Percentiles rank a stretch among this genome's conserved stretches.
These are phyloP conservation scores for Phellinidium pouzarii DNA, from an alignment of 1,284 basidiomycete species.

Conservation along the genomic window DNA sequence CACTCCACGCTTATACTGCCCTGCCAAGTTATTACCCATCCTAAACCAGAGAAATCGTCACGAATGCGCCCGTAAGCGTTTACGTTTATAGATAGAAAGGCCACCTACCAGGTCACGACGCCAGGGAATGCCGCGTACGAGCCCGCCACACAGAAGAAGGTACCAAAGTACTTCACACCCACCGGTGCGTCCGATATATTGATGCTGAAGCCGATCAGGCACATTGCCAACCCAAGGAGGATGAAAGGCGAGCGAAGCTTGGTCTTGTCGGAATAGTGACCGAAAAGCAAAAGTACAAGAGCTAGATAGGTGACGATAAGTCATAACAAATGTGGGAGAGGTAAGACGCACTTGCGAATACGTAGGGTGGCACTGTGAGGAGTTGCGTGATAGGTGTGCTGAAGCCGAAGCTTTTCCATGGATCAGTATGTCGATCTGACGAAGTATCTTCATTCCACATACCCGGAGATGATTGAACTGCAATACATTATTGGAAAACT, in stretches of 20 bases:
- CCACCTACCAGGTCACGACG: conserved; percentile 55
- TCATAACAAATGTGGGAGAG: neutral
- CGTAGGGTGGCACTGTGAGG: conserved; percentile 64
- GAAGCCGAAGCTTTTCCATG: conserved; percentile 45
- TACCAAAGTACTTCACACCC: conserved; percentile 62
- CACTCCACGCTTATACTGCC: conserved; percentile 61
- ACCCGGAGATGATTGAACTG: conserved; percentile 59
- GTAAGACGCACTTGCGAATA: conserved; percentile 45
- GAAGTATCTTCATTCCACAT: neutral
- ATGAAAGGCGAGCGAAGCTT: conserved; percentile 57
- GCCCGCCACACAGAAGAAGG: conserved; percentile 55
- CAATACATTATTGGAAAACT: neutral
- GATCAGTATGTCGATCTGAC: neutral
- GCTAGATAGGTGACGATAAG: conserved; percentile 27
- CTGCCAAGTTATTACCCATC: conserved; percentile 54
- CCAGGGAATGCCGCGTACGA: conserved; percentile 58
- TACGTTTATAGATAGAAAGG: neutral
- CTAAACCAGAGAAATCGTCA: conserved; percentile 23
- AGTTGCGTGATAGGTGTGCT: conserved; percentile 53
- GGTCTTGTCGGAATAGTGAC: conserved; percentile 52
- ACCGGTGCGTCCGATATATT: conserved; percentile 46
- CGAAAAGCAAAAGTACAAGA: conserved; percentile 44
- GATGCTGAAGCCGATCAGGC: conserved; percentile 57
- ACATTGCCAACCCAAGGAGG: conserved; percentile 43
- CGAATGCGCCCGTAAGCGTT: neutral